phyloP scores from a whole-genome alignment of 768 basidiomycete species.

The Pleurotus giganteus region DNA sequence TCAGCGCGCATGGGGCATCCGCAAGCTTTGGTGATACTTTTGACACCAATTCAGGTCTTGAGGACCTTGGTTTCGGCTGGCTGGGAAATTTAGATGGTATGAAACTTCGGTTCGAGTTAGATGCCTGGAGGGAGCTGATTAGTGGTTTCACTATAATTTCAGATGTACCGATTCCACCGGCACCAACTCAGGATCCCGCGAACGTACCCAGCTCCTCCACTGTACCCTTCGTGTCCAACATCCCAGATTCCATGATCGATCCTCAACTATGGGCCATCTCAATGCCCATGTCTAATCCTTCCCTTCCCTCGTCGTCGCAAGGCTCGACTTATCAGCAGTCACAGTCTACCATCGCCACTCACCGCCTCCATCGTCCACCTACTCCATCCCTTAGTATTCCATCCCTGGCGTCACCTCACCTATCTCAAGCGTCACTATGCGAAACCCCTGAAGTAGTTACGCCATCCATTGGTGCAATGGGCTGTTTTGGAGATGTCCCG shows the following conservation, averaged over 20 bases:
- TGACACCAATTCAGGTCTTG: not conserved
- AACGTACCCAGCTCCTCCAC: not conserved
- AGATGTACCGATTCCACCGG: not conserved
- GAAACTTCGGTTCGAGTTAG: not conserved
- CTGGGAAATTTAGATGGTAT: not conserved
- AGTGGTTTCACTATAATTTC: not conserved
- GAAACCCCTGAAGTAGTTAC: slow-evolving; percentile 12
- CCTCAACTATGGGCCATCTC: slow-evolving; percentile 31
- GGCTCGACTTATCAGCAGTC: not conserved
- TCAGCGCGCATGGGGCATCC: not conserved
- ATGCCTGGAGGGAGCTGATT: not conserved
- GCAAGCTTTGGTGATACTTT: not conserved
- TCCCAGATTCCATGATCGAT: slow-evolving; percentile 24
- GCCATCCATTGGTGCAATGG: slow-evolving; percentile 6
- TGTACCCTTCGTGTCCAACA: not conserved
- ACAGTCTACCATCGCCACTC: not conserved
- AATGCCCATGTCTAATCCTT: slow-evolving; percentile 8
- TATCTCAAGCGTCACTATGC: slow-evolving; percentile 13
- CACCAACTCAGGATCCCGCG: not conserved
- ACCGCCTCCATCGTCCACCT: not conserved
- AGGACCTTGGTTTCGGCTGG: not conserved
- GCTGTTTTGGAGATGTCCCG: slow-evolving; percentile 21
- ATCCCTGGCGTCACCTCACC: slow-evolving; percentile 5
- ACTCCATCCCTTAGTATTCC: slow-evolving; percentile 2
- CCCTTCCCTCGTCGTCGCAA: slow-evolving; percentile 7